Percentiles rank a stretch among this genome's conserved stretches.
phyloP scores from a whole-genome alignment of 2,329 filamentous ascomycete genomes.

The Aspergillus sp. region DNA sequence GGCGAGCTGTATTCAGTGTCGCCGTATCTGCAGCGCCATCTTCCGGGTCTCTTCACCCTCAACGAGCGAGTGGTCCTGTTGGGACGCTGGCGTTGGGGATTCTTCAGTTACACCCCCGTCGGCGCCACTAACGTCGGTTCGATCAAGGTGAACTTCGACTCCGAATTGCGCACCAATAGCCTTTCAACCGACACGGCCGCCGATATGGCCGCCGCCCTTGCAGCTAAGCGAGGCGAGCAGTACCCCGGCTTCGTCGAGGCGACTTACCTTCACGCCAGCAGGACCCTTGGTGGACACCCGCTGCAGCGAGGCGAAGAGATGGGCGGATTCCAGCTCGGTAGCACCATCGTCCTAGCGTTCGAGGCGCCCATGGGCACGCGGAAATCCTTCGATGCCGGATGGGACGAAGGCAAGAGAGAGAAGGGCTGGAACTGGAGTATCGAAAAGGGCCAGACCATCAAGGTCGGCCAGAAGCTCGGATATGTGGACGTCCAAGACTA shows the following conservation, averaged over 20 bases:
- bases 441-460: slow-evolving; percentile 81
- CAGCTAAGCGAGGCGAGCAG: slow-evolving; percentile 70
- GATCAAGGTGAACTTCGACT: slow-evolving; percentile 95
- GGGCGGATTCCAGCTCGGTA: slow-evolving; percentile 95
- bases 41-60: slow-evolving; percentile 91
- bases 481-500: slow-evolving; percentile 53
- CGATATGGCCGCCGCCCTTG: slow-evolving; percentile 79
- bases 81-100: slow-evolving; percentile 93
- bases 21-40: slow-evolving; percentile 86
- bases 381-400: slow-evolving; percentile 61
- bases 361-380: slow-evolving; percentile 74
- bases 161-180: slow-evolving; percentile 88
- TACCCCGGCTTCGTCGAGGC: slow-evolving; percentile 94
- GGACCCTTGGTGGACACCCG: slow-evolving; percentile 77
- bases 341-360: slow-evolving; percentile 92
- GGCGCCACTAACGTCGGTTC: slow-evolving; percentile 97
- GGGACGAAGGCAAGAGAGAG: slow-evolving; percentile 55
- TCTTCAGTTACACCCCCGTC: slow-evolving; percentile 94
- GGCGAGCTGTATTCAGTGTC: slow-evolving; percentile 95
- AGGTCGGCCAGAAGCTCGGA: slow-evolving; percentile 84
- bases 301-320: slow-evolving; percentile 90
- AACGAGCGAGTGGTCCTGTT: slow-evolving; percentile 95
- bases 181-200: slow-evolving; percentile 90
- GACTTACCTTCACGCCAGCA: slow-evolving; percentile 76
- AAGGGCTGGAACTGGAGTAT: slow-evolving; percentile 84